Conservation (phyloP, 1,284 basidiomycete species). For the Papiliotrema laurentii region DNA sequence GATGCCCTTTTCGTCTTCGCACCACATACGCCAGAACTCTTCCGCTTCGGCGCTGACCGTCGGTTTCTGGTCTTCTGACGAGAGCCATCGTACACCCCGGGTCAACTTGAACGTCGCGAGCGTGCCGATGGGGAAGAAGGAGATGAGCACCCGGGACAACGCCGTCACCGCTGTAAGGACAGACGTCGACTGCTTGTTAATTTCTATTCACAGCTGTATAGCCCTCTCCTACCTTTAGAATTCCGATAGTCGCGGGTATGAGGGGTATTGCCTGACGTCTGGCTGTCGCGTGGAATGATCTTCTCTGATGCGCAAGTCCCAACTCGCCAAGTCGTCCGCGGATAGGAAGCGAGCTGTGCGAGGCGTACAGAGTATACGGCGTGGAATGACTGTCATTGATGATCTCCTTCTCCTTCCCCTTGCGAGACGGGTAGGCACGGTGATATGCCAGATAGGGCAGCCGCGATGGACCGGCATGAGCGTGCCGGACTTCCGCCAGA, state of each 20-base stretch:
- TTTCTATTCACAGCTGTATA: not conserved
- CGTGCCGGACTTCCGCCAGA: not conserved
- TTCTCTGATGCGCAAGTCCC: too few relatives aligned
- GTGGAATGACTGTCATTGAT: not conserved
- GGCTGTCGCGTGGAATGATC: conserved; percentile 36
- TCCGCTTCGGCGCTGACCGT: conserved; percentile 27
- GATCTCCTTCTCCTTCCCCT: not conserved
- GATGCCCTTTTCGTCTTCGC: conserved; percentile 30
- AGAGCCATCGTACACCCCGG: conserved; percentile 22
- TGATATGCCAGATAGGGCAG: not conserved
- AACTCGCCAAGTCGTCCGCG: not conserved
- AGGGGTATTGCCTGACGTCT: conserved; percentile 40
- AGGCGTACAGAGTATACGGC: not conserved
- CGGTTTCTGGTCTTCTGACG: conserved; percentile 22
- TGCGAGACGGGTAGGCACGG: not conserved
- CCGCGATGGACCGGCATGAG: conserved; percentile 1
- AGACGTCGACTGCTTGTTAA: conserved; percentile 50
- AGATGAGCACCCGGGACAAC: conserved; percentile 42
- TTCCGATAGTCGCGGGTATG: conserved; percentile 32
- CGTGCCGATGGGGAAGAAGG: conserved; percentile 43
- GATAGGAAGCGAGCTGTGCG: not conserved
- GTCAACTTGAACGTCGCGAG: conserved; percentile 28
- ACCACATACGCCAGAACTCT: conserved; percentile 44
- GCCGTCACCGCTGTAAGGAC: conserved; percentile 35
- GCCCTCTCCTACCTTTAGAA: conserved; percentile 37